Conservation (phyloP, 164 flowering plant species). For the Protea cynaroides region DNA sequence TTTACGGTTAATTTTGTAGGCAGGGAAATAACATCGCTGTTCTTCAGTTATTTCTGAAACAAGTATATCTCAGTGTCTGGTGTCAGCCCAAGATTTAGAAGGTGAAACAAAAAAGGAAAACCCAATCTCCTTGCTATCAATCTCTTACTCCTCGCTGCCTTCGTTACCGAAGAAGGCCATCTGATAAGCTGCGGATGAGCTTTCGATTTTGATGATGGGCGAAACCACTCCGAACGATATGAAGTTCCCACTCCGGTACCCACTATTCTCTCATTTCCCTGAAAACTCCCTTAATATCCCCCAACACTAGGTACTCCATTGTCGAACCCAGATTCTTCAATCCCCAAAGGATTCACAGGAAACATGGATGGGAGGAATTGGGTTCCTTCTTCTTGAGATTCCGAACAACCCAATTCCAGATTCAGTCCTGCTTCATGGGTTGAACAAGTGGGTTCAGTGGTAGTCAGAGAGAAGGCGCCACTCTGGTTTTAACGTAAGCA, state of each 20-base stretch:
- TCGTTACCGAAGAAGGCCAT: background rate
- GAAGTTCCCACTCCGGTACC: background rate
- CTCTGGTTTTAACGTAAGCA: slow-evolving; percentile 10
- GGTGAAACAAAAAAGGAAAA: background rate
- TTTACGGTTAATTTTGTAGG: too few relatives aligned
- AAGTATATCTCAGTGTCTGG: slow-evolving; percentile 11
- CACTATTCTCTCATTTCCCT: background rate
- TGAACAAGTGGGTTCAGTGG: too few relatives aligned
- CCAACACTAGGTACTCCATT: slow-evolving; percentile 5
- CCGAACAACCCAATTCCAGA: background rate
- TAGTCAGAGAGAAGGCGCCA: slow-evolving; percentile 1
- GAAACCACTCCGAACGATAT: background rate
- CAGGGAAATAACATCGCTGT: slow-evolving; percentile 13
- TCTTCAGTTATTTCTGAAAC: slow-evolving; percentile 13
- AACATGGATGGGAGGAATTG: too few relatives aligned
- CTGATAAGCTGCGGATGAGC: too few relatives aligned
- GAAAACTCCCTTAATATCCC: slow-evolving; percentile 2
- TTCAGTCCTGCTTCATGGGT: too few relatives aligned
- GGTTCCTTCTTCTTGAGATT: too few relatives aligned
- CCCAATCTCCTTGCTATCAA: slow-evolving; percentile 14
- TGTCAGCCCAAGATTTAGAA: background rate
- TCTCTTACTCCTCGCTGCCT: slow-evolving; percentile 19
- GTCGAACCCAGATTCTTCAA: too few relatives aligned
- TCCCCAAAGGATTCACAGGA: too few relatives aligned
- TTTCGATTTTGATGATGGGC: too few relatives aligned